phyloP scores from a whole-genome alignment of 129 eudicot species.

The Logfia minima region DNA sequence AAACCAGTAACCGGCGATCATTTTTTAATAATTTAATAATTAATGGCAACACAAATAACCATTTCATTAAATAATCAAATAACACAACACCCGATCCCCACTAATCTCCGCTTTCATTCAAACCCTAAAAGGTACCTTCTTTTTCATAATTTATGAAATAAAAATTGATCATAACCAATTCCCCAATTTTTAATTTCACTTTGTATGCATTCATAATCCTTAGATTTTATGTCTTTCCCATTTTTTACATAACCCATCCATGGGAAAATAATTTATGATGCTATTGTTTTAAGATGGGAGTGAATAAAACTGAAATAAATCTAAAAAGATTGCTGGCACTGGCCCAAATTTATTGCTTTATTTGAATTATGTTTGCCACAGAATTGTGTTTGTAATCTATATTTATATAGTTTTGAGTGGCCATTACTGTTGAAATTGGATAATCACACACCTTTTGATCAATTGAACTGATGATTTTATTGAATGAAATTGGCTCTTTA shows the following conservation, averaged over 20 bases:
- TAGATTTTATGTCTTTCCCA: background rate
- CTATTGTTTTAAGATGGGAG: constrained; percentile 38
- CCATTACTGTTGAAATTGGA: background rate
- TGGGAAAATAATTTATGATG: background rate
- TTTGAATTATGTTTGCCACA: background rate
- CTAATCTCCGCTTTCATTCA: background rate
- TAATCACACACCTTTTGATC: too few relatives aligned
- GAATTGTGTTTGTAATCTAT: too few relatives aligned
- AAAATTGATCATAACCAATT: background rate
- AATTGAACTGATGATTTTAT: too few relatives aligned
- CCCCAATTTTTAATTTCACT: background rate
- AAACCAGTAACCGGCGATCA: constrained; percentile 22
- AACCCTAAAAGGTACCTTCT: constrained; percentile 11
- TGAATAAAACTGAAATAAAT: constrained; percentile 74
- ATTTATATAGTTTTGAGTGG: background rate
- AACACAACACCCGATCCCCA: background rate
- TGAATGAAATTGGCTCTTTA: too few relatives aligned
- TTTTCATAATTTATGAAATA: too few relatives aligned
- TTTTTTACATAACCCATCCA: background rate
- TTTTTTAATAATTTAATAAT: background rate
- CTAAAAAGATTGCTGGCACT: constrained; percentile 68
- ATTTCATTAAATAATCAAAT: constrained; percentile 8
- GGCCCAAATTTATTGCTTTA: background rate
- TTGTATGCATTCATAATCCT: background rate
- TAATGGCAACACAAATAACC: constrained; percentile 14